A percentile compares a stretch with the other conserved stretches of the same genome.
phyloP scores from a whole-genome alignment of 768 basidiomycete species.

The Macrocybe gigantea region DNA sequence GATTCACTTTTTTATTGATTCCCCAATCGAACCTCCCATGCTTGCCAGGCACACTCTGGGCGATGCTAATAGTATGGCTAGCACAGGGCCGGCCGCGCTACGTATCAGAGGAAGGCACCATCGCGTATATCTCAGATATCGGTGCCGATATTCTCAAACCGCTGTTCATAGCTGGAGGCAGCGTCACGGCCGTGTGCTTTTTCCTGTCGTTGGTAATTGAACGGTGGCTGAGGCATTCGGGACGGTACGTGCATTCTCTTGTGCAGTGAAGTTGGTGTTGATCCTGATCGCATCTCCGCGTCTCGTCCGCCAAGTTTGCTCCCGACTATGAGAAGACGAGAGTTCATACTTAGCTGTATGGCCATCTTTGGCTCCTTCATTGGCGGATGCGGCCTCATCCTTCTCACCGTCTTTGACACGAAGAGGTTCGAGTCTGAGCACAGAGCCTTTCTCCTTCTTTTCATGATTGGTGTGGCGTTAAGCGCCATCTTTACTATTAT shows the following conservation, averaged over 20 bases:
- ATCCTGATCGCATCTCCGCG: background rate
- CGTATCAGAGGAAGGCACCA: slow-evolving; percentile 44
- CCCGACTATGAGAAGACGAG: slow-evolving; percentile 51
- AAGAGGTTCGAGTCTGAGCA: slow-evolving; percentile 46
- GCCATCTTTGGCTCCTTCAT: slow-evolving; percentile 57
- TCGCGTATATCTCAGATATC: slow-evolving; percentile 76
- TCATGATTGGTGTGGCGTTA: slow-evolving; percentile 65
- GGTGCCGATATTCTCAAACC: slow-evolving; percentile 74
- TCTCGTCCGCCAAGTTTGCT: slow-evolving; percentile 36
- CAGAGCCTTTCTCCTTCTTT: slow-evolving; percentile 59
- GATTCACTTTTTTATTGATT: too few species aligned
- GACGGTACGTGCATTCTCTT: slow-evolving; percentile 33
- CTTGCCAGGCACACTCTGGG: slow-evolving; percentile 43
- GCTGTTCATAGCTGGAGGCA: slow-evolving; percentile 62
- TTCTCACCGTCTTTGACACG: slow-evolving; percentile 71
- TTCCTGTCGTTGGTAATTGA: slow-evolving; percentile 55
- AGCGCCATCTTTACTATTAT: slow-evolving; percentile 70
- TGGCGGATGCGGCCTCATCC: slow-evolving; percentile 59
- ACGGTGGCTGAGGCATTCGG: slow-evolving; percentile 58
- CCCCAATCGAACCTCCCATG: too few species aligned
- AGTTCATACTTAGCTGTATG: slow-evolving; percentile 48
- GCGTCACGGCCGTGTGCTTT: slow-evolving; percentile 58
- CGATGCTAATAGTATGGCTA: slow-evolving; percentile 71
- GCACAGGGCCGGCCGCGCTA: slow-evolving; percentile 58
- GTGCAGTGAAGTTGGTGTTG: background rate